A percentile compares a stretch with the other conserved stretches of the same genome.
Evolutionary conservation across 768 basidiomycete species (phyloP).

Genomic region (Pleurotus eryngii): DNA sequence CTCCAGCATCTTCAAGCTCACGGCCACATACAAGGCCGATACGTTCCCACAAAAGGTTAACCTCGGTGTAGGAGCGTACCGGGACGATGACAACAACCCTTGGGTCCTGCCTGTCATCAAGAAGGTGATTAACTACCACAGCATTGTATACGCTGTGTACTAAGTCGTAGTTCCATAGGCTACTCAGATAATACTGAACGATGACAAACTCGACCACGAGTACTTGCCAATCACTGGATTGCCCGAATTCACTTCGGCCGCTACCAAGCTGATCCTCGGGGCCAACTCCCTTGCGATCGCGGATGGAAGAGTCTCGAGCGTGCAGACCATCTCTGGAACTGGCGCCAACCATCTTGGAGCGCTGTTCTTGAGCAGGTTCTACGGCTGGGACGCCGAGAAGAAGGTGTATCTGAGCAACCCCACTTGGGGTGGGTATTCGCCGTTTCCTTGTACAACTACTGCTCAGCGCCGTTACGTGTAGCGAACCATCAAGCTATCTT

Average conservation of each 20-base stretch:
- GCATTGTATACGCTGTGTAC: background rate
- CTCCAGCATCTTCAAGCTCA: constrained; percentile 84
- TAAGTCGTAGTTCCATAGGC: constrained; percentile 44
- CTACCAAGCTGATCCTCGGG: constrained; percentile 81
- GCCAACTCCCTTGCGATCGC: constrained; percentile 64
- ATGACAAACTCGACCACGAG: constrained; percentile 82
- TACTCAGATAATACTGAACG: constrained; percentile 62
- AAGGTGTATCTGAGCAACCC: constrained; percentile 86
- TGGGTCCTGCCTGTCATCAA: constrained; percentile 92
- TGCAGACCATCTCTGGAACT: constrained; percentile 94
- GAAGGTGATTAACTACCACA: constrained; percentile 46
- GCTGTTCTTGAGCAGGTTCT: constrained; percentile 81
- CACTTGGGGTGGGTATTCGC: constrained; percentile 75
- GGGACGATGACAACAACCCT: constrained; percentile 82
- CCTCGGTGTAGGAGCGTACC: constrained; percentile 90
- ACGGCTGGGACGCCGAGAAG: constrained; percentile 65
- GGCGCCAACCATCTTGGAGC: constrained; percentile 94
- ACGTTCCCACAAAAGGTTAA: constrained; percentile 77
- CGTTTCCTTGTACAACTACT: constrained; percentile 8
- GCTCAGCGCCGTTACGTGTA: constrained; percentile 23
- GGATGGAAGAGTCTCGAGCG: constrained; percentile 70
- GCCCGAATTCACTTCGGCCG: constrained; percentile 75
- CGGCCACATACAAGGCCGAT: constrained; percentile 85
- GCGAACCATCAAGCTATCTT: constrained; percentile 91
- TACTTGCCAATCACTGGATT: constrained; percentile 91